Conservation (phyloP, 1,284 basidiomycete genomes). For the Tremellales sp. region DNA sequence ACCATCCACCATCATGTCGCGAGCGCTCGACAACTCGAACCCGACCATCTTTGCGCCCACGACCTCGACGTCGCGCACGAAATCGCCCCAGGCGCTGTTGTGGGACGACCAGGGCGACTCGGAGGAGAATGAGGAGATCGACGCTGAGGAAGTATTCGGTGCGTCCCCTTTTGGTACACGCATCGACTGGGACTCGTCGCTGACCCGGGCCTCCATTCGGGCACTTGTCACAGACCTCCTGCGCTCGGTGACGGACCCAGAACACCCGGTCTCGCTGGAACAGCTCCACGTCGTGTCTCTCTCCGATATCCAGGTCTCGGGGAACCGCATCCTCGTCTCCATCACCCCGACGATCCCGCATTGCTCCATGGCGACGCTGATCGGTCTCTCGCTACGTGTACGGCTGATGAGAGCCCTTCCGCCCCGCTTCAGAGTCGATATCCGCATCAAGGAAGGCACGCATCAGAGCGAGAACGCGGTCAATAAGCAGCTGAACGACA, state of each 20-base stretch:
- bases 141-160: constrained; percentile 58
- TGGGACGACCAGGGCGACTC: constrained; percentile 36
- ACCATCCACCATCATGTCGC: constrained; percentile 36
- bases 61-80: constrained; percentile 9
- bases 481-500: constrained; percentile 98
- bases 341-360: constrained; percentile 98
- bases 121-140: constrained; percentile 55
- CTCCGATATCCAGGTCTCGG: constrained; percentile 71
- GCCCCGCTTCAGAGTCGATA: constrained; percentile 89
- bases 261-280: constrained; percentile 92
- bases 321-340: constrained; percentile 75
- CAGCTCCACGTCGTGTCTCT: constrained; percentile 92
- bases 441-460: constrained; percentile 86
- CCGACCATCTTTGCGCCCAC: constrained; percentile 43
- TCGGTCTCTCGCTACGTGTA: constrained; percentile 93
- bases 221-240: constrained; percentile 66
- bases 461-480: constrained; percentile 94
- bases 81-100: constrained; percentile 22
- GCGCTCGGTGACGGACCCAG: constrained; percentile 89
- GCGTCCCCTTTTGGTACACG: constrained; percentile 17
- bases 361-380: constrained; percentile 96
- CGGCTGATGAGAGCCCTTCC: constrained; percentile 86
- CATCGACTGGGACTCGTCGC: constrained; percentile 24
- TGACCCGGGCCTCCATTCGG: neutral
- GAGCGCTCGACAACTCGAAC: constrained; percentile 43